These are phyloP conservation scores for Pichia ethanolica DNA, from an alignment of 805 yeast species.

Conservation along the genomic window DNA sequence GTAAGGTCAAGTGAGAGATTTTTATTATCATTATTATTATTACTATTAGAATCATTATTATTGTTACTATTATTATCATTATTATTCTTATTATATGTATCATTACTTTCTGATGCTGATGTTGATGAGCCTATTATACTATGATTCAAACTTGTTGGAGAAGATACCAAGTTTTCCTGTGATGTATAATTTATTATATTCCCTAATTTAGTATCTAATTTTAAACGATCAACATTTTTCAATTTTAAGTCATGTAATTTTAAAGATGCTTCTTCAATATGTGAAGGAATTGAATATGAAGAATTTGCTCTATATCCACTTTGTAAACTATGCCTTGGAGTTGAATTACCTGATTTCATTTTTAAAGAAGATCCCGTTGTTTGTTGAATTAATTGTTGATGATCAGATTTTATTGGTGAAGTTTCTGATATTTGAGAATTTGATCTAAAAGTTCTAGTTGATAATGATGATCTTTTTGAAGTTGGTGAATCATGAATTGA, in stretches of 20 bases:
- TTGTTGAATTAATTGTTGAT: conserved; percentile 3
- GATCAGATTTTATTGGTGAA: conserved; percentile 18
- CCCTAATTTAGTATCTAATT: conserved; percentile 23
- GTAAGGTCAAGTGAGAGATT: not conserved
- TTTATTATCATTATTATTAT: not conserved
- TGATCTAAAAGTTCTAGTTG: conserved; percentile 28
- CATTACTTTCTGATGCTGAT: too few relatives aligned
- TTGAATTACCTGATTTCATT: conserved; percentile 3
- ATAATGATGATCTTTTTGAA: conserved; percentile 27
- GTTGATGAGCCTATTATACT: too few relatives aligned
- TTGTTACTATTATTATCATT: not conserved
- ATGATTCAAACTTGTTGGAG: conserved; percentile 1
- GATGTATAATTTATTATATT: conserved; percentile 18
- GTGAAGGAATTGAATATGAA: conserved; percentile 10
- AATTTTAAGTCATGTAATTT: conserved; percentile 23
- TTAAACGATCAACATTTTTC: conserved; percentile 24
- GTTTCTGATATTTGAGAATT: conserved; percentile 22
- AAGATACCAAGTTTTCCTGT: conserved; percentile 16
- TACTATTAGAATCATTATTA: not conserved
- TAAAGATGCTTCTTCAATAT: conserved; percentile 23
- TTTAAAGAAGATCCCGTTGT: not conserved
- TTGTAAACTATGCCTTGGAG: conserved; percentile 5
- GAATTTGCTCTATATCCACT: not conserved
- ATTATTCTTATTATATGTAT: not conserved
- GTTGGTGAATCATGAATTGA: conserved; percentile 18